phyloP scores from a whole-genome alignment of 306 rosid genomes.

The Purshia tridentata region DNA sequence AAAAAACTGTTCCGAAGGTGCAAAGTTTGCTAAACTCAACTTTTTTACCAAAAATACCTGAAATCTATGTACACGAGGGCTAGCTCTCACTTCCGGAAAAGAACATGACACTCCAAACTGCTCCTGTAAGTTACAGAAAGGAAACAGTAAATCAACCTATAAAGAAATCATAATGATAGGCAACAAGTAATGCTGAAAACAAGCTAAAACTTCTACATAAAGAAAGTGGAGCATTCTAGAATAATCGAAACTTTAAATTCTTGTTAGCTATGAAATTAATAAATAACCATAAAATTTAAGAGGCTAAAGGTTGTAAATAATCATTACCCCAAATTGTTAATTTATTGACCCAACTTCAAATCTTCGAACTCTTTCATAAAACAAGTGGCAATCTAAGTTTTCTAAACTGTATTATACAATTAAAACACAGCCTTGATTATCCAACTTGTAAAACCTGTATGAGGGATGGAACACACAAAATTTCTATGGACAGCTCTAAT shows the following conservation, averaged over 20 bases:
- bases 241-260: not conserved
- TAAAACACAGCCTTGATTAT: not conserved
- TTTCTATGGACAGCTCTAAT: not conserved
- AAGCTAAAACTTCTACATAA: not conserved
- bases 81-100: constrained; percentile 42
- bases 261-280: not conserved
- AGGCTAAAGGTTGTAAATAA: not conserved
- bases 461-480: not conserved
- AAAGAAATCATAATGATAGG: not conserved
- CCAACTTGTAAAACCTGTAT: not conserved
- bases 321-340: not conserved
- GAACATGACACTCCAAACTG: constrained; percentile 55
- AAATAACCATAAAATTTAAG: not conserved
- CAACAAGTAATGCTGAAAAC: constrained; percentile 6
- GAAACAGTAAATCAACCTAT: constrained; percentile 22
- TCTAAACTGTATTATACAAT: not conserved
- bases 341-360: not conserved
- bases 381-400: not conserved
- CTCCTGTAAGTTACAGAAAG: constrained; percentile 46
- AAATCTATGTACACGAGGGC: constrained; percentile 65
- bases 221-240: constrained; percentile 2
- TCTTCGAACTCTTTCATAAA: not conserved
- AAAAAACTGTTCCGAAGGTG: not conserved
- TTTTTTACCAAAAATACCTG: constrained; percentile 51
- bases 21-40: not conserved